Conservation (phyloP, 129 eudicot genomes). For the Calendula officinalis region DNA sequence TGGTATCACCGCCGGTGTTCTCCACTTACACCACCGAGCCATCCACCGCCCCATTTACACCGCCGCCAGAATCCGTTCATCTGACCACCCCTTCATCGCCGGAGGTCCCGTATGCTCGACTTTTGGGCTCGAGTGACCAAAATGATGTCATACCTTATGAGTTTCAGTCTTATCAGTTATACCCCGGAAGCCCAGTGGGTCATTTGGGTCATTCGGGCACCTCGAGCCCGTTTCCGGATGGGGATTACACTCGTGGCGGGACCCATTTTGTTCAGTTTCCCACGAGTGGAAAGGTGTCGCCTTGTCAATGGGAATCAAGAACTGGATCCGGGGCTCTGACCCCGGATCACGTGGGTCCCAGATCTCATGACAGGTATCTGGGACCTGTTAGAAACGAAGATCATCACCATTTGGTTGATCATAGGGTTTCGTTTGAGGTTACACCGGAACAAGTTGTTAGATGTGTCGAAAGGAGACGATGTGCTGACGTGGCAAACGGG, state of each 20-base stretch:
- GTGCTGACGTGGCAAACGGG: constrained; percentile 31
- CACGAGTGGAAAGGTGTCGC: constrained; percentile 35
- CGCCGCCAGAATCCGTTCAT: constrained; percentile 87
- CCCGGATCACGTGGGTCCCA: constrained; percentile 38
- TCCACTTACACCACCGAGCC: constrained; percentile 92
- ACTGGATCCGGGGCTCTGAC: constrained; percentile 48
- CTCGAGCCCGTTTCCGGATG: constrained; percentile 74
- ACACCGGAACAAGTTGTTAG: constrained; percentile 64
- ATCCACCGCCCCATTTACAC: constrained; percentile 95
- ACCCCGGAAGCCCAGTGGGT: constrained; percentile 97
- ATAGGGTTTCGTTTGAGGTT: constrained; percentile 66
- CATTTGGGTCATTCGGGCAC: constrained; percentile 82
- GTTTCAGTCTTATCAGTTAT: constrained; percentile 75
- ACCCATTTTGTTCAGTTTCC: constrained; percentile 43
- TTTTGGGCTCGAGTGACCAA: constrained; percentile 63
- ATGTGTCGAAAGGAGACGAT: constrained; percentile 64
- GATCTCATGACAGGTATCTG: constrained; percentile 28
- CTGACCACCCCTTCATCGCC: constrained; percentile 96
- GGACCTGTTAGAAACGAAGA: constrained; percentile 39
- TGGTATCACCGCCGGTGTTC: constrained; percentile 90
- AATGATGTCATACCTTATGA: constrained; percentile 55
- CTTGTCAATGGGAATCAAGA: constrained; percentile 46
- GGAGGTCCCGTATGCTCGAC: constrained; percentile 93
- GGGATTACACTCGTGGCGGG: constrained; percentile 37
- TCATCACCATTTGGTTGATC: constrained; percentile 40